Percentiles rank a stretch among this genome's conserved stretches.
These are phyloP conservation scores for Aspergillus avenaceus DNA, from an alignment of 495 filamentous ascomycete species.

Conservation along the genomic window DNA sequence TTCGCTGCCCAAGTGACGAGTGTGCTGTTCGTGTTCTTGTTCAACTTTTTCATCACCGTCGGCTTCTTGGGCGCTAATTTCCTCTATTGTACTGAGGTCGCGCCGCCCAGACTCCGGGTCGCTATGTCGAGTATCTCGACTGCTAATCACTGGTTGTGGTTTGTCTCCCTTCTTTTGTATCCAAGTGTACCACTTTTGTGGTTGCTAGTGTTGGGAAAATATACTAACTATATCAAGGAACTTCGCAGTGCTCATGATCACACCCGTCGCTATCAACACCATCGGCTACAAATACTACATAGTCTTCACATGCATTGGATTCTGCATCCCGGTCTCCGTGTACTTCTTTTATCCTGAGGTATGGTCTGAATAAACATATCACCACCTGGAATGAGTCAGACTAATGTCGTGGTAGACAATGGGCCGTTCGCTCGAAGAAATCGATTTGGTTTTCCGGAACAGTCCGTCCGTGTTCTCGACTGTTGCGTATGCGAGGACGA, in stretches of 20 bases:
- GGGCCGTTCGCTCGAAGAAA: slow-evolving; percentile 2
- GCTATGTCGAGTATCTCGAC: slow-evolving; percentile 34
- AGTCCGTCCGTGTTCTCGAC: background rate
- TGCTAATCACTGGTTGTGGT: slow-evolving; percentile 32
- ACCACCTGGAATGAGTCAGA: slow-evolving; percentile 20
- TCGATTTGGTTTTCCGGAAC: background rate
- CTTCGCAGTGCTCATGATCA: slow-evolving; percentile 54
- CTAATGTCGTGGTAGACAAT: background rate
- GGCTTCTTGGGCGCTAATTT: slow-evolving; percentile 51
- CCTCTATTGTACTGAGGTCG: slow-evolving; percentile 49
- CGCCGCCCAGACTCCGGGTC: slow-evolving; percentile 41
- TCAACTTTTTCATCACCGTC: slow-evolving; percentile 51
- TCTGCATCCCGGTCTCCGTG: slow-evolving; percentile 31
- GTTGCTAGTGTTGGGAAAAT: background rate
- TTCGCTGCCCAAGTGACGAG: slow-evolving; percentile 23
- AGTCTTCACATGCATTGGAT: slow-evolving; percentile 32
- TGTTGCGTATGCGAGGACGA: background rate
- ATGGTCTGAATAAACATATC: background rate
- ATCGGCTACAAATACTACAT: slow-evolving; percentile 24
- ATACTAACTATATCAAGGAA: slow-evolving; percentile 29
- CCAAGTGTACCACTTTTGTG: background rate
- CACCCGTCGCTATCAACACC: slow-evolving; percentile 30
- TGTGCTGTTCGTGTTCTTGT: slow-evolving; percentile 50
- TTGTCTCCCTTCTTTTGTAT: background rate
- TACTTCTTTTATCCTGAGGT: slow-evolving; percentile 61